Evolutionary conservation across 2,329 filamentous ascomycete genomes (phyloP).

Genomic region (Colletotrichum sp.): DNA sequence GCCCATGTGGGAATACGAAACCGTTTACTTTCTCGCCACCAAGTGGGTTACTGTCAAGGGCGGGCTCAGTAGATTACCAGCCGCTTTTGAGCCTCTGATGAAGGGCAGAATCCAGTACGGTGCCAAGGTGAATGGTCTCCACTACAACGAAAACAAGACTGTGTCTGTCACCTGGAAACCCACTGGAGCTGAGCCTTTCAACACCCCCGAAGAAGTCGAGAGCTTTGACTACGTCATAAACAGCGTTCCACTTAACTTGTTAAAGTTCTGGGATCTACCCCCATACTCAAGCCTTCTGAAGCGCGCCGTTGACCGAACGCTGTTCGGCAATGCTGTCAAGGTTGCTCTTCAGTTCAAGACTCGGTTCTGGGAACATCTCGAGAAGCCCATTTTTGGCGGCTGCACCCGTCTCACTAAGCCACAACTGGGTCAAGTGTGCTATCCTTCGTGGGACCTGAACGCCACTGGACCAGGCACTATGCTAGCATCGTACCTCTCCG

Average conservation of each 20-base stretch:
- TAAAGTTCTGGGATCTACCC: constrained; percentile 40
- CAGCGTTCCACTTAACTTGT: constrained; percentile 39
- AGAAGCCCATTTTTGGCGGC: constrained; percentile 43
- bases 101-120: constrained; percentile 26
- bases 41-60: constrained; percentile 33
- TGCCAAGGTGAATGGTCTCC: constrained; percentile 26
- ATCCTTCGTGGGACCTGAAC: constrained; percentile 58
- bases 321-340: constrained; percentile 32
- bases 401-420: constrained; percentile 52
- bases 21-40: constrained; percentile 28
- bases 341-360: constrained; percentile 63
- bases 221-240: constrained; percentile 42
- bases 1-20: constrained; percentile 36
- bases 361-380: constrained; percentile 39
- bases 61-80: constrained; percentile 37
- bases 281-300: constrained; percentile 34
- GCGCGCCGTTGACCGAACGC: constrained; percentile 28
- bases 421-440: constrained; percentile 55
- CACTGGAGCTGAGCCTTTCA: constrained; percentile 25
- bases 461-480: constrained; percentile 55
- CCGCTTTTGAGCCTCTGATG: constrained; percentile 38
- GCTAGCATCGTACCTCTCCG: constrained; percentile 50
- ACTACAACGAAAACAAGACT: constrained; percentile 24
- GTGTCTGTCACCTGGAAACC: constrained; percentile 24
- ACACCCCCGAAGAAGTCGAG: constrained; percentile 27